These are phyloP conservation scores for Alisma plantagoaquatica DNA, from an alignment of 106 monocot genomes.

Conservation along the genomic window DNA sequence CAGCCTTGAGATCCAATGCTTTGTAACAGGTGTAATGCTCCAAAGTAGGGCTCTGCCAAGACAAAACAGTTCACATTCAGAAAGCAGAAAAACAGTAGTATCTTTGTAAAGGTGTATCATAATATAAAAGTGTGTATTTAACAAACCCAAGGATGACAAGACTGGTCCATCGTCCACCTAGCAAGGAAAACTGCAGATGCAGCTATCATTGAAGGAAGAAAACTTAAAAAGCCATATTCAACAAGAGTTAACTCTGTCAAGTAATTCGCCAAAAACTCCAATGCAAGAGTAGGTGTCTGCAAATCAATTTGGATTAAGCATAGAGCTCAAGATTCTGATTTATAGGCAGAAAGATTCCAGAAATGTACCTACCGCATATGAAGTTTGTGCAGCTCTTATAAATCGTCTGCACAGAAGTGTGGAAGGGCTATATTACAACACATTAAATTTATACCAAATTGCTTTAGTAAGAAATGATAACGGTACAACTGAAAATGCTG, in stretches of 20 bases:
- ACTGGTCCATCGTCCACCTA: slow-evolving; percentile 76
- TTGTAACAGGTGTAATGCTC: slow-evolving; percentile 73
- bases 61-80: neutral
- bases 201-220: slow-evolving; percentile 69
- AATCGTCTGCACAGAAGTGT: slow-evolving; percentile 63
- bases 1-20: slow-evolving; percentile 35
- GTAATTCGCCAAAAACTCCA: slow-evolving; percentile 74
- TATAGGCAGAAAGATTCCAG: too few relatives aligned
- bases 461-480: too few relatives aligned
- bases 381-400: slow-evolving; percentile 71
- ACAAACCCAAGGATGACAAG: slow-evolving; percentile 67
- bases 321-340: too few relatives aligned
- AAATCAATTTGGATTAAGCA: too few relatives aligned
- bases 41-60: slow-evolving; percentile 51
- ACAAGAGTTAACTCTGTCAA: slow-evolving; percentile 78
- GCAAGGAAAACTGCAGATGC: slow-evolving; percentile 85
- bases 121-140: too few relatives aligned
- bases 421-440: too few relatives aligned
- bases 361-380: slow-evolving; percentile 24
- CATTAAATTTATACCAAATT: too few relatives aligned
- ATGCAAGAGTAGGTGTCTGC: slow-evolving; percentile 33
- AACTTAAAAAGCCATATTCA: slow-evolving; percentile 71
- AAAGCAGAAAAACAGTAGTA: too few relatives aligned
- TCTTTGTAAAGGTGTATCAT: too few relatives aligned
- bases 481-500: too few relatives aligned